Percentiles rank a stretch among this genome's conserved stretches.
These are phyloP conservation scores for Urtica urens DNA, from an alignment of 306 rosid genomes.

Conservation along the genomic window DNA sequence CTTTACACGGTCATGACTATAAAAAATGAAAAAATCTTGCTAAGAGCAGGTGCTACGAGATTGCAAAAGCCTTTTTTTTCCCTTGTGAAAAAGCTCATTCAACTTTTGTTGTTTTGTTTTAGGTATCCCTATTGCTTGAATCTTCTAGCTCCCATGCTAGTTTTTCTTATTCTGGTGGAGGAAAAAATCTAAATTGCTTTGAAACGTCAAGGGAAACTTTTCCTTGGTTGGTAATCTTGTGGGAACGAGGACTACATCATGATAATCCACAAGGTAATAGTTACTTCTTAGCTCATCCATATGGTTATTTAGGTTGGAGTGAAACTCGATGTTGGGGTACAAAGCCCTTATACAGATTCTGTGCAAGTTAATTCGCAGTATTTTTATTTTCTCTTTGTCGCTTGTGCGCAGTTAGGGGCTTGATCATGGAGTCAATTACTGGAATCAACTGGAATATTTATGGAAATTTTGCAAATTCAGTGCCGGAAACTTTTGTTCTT, in stretches of 20 bases:
- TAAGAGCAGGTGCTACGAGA: too few relatives aligned
- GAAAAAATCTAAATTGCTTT: slow-evolving; percentile 29
- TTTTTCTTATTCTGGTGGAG: slow-evolving; percentile 23
- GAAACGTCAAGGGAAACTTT: slow-evolving; percentile 37
- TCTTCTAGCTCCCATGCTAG: slow-evolving; percentile 33
- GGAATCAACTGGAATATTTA: slow-evolving; percentile 51
- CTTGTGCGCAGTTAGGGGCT: slow-evolving; percentile 74
- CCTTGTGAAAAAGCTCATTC: neutral
- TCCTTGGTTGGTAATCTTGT: slow-evolving; percentile 75
- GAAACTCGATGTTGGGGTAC: too few relatives aligned
- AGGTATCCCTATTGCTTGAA: slow-evolving; percentile 76
- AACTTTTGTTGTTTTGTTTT: slow-evolving; percentile 3
- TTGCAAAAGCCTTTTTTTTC: neutral
- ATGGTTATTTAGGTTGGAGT: slow-evolving; percentile 5
- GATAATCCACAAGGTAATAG: slow-evolving; percentile 79
- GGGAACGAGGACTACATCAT: slow-evolving; percentile 87
- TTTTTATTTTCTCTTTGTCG: slow-evolving; percentile 12
- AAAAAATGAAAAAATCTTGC: too few relatives aligned
- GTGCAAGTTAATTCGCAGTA: neutral
- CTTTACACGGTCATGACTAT: too few relatives aligned
- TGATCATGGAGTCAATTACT: slow-evolving; percentile 84
- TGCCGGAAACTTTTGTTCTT: slow-evolving; percentile 66
- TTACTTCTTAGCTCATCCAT: slow-evolving; percentile 17
- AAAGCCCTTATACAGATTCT: neutral
- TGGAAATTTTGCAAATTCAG: slow-evolving; percentile 42